Base-by-base conservation (phyloP, 768 basidiomycete genomes). In the Russula emetica region DNA sequence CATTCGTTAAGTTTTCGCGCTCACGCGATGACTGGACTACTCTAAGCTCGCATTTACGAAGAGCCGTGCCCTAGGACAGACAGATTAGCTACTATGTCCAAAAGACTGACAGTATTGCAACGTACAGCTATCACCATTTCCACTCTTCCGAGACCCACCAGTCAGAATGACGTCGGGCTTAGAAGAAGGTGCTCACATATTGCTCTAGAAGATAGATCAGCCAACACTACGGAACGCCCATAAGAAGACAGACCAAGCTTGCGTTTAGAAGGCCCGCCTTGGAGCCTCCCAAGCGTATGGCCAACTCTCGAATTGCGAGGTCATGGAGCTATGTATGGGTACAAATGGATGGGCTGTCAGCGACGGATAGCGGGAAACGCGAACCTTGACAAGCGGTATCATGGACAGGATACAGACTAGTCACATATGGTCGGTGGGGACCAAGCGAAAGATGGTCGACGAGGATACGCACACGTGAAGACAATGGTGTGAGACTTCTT, bases 241-340 rank as follows among this genome's bases (percentile, higher is more conserved):
- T 1, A 36, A 7, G 8, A 32, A 14, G 16, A 70, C 81, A 55
- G 71, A 90, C 88, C 84, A 91, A 77, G 72, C 85, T 90, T 47
- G 89, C 90, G 68, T 93, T 93, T 36, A 94, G 75, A 22, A 95
- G 77, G 0, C 90, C 92, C 0, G 90, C 85, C 69, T 83, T 86
- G 18, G 87, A 77, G 24, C 89, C 88, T 3, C 92, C 92, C 28
- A 93, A 82, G 50, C 92, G 82, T 10, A 85, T 74, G 11, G 91
- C 83, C 14, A 95, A 75, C 59, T 93, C 88, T 60, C 81, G 78
- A 0, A 88, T 92, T 1, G 83, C 82, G 49, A 93, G 78, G 65
- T 92, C 92, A 66, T 94, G 88, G 34, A 93, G 76, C 87, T 89
- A 65, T 32, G 26, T 20, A 9, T 56, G 24, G 14, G 20, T 61